These are phyloP conservation scores for Solanum dulcamara DNA, from an alignment of 257 asterid species.

Conservation along the genomic window DNA sequence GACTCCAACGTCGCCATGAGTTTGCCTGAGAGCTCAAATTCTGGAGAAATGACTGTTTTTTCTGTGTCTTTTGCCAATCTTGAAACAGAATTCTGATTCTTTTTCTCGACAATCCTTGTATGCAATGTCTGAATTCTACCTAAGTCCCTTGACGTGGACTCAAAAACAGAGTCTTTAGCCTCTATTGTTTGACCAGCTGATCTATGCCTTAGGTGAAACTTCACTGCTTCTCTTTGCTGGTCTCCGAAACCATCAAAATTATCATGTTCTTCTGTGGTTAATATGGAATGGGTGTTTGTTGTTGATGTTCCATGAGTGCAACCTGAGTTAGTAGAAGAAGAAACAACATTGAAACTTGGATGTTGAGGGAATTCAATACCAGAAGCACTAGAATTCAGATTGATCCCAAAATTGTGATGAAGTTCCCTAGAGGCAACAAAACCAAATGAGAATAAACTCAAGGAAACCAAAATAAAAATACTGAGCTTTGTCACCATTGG, in stretches of 20 bases:
- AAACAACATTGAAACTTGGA: conserved; percentile 23
- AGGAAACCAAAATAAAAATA: conserved; percentile 9
- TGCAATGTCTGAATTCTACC: conserved; percentile 60
- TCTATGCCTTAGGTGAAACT: conserved; percentile 51
- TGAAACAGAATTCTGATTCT: conserved; percentile 38
- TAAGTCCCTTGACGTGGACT: conserved; percentile 56
- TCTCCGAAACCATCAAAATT: not conserved
- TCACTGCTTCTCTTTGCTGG: conserved; percentile 14
- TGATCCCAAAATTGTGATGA: conserved; percentile 2
- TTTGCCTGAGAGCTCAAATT: conserved; percentile 22
- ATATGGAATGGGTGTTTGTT: not conserved
- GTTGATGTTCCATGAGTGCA: conserved; percentile 10
- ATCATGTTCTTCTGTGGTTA: not conserved
- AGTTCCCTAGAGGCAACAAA: conserved; percentile 13
- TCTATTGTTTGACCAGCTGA: conserved; percentile 13
- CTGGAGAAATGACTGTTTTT: conserved; percentile 16
- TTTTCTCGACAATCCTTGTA: conserved; percentile 47
- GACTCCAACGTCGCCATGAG: conserved; percentile 74
- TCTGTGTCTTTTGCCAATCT: conserved; percentile 14
- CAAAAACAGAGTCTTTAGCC: conserved; percentile 24
- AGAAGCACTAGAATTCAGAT: conserved; percentile 13
- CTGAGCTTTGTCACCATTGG: not conserved
- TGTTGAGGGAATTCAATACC: conserved; percentile 40
- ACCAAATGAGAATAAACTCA: conserved; percentile 16
- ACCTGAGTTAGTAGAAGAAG: conserved; percentile 21